Evolutionary conservation across 441 rosid species (phyloP), one percentile per base, ranked within the genome.

Genomic region (Croton laevigatus): DNA sequence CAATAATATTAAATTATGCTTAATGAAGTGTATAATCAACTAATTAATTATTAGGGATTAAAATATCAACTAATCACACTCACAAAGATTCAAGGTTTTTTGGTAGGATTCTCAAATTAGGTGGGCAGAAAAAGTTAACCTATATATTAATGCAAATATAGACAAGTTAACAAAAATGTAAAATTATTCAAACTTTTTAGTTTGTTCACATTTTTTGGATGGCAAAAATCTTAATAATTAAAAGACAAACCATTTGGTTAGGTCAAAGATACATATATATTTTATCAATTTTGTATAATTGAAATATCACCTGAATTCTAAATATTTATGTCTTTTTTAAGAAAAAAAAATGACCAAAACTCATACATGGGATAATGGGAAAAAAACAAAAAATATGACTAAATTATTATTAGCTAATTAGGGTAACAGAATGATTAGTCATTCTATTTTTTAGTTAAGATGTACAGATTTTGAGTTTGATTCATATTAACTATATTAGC

Each of bases 51-150:
- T 27, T 27, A 27, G 32, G 32, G 32, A 27, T 27, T 27, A 27
- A 27, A 27, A 27, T 49, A 49, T 49, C 7, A 13, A 49, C 1
- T 14, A 3, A 46, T 46, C 3, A 9, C 5, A 52, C 3, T n/a
- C 11, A 23, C 32, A 58, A 58, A 58, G 32, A 58, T 58, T 58
- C 61, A 58, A 58, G 19, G n/a, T n/a, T 58, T 58, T 49, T 58
- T 58, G 61, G 38, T 58, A 4, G 61, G 19, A 58, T 58, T 58
- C 61, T 58, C 61, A 58, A 58, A 13, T 27, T 11, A 58, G n/a
- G 61, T 58, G 38, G 40, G 61, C 38, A 27, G 61, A 32, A 36
- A 57, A 58, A 58, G 0, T 10, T 22, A 55, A 3, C 16, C 36
- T 22, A 3, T 22, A 22, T 27, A 53, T n/a, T 19, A 23, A 27